Evolutionary conservation across 257 asterid species (phyloP).

Genomic region (Scutellaria baicalensis): DNA sequence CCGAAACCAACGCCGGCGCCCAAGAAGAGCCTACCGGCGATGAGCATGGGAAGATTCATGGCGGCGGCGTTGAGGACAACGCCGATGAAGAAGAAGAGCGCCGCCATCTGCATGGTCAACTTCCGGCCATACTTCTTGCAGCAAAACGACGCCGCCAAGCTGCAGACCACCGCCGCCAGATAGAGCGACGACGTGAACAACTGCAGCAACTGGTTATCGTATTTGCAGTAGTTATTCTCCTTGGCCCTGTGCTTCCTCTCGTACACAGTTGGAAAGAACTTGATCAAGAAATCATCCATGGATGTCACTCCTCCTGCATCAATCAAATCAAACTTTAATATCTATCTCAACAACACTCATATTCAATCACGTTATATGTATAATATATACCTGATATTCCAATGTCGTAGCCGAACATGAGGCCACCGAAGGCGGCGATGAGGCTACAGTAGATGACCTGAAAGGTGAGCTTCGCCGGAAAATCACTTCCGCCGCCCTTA

Average conservation of each 20-base stretch:
- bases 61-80: conserved; percentile 27
- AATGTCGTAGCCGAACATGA: conserved; percentile 47
- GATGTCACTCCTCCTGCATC: conserved; percentile 54
- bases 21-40: conserved; percentile 36
- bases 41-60: conserved; percentile 24
- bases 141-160: conserved; percentile 30
- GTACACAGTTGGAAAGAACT: conserved; percentile 40
- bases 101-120: conserved; percentile 40
- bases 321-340: background rate
- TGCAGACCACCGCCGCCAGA: conserved; percentile 39
- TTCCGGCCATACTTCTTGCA: conserved; percentile 35
- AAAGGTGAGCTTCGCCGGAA: conserved; percentile 34
- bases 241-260: conserved; percentile 26
- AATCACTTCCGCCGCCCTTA: background rate
- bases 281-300: conserved; percentile 43
- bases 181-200: conserved; percentile 54
- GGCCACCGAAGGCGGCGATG: conserved; percentile 52
- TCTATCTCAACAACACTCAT: no score
- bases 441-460: conserved; percentile 36
- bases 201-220: conserved; percentile 36
- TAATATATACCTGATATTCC: conserved; percentile 41
- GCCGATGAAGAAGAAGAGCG: conserved; percentile 33
- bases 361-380: no score
- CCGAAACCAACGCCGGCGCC: conserved; percentile 61
- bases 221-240: conserved; percentile 53